phyloP scores from a whole-genome alignment of 345 rosid species.

The Eucalyptus tenuipes region DNA sequence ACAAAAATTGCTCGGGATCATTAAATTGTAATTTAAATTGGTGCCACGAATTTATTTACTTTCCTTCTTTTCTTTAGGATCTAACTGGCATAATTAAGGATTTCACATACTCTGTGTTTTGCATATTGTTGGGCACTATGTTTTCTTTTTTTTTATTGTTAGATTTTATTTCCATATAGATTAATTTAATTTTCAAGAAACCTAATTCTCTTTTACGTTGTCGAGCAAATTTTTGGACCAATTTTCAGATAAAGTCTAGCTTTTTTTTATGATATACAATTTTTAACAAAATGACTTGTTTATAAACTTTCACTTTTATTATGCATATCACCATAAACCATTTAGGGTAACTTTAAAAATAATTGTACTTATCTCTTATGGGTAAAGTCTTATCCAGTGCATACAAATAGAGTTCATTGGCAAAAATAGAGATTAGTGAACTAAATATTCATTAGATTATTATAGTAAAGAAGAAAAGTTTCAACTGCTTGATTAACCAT shows the following conservation, averaged over 20 bases:
- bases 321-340: neutral
- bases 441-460: neutral
- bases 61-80: neutral
- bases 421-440: neutral
- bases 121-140: neutral
- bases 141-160: too few species aligned
- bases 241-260: too few species aligned
- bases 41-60: neutral
- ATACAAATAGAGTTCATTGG: neutral
- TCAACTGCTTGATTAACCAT: neutral
- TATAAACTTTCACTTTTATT: neutral
- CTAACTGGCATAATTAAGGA: neutral
- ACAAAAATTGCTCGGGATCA: neutral
- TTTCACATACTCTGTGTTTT: too few species aligned
- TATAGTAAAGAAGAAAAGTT: neutral
- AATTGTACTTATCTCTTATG: neutral
- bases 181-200: neutral
- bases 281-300: neutral
- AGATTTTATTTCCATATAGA: neutral
- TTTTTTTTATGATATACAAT: too few species aligned
- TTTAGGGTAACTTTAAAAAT: neutral
- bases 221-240: neutral
- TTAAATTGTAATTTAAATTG: too few species aligned
- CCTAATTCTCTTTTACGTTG: accelerated
- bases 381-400: neutral